Percentiles rank a stretch among this genome's conserved stretches.
phyloP scores from a whole-genome alignment of 208 protist species.

The Acanthamoeba lenticulata region DNA sequence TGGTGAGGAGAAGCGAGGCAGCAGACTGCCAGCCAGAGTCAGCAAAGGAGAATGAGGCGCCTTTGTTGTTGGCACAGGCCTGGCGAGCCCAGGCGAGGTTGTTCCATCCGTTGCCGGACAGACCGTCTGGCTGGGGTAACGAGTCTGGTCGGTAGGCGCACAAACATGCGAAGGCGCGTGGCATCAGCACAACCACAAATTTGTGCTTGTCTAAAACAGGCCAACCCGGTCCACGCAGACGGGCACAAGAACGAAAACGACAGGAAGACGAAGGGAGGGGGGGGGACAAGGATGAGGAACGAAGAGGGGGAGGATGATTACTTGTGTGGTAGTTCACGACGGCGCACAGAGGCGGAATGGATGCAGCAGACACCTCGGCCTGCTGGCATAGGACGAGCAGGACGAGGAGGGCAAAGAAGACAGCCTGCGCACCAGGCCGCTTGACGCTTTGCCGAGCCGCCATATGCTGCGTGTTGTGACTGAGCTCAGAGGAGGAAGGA shows the following conservation, averaged over 20 bases:
- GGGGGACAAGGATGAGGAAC: not conserved
- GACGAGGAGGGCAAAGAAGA: too few species aligned
- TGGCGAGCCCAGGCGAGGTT: not conserved
- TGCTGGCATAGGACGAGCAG: too few species aligned
- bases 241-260: not conserved
- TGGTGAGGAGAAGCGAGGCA: not conserved
- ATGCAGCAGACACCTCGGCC: too few species aligned
- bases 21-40: not conserved
- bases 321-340: not conserved
- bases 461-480: too few species aligned
- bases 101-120: not conserved
- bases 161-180: too few species aligned
- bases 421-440: too few species aligned
- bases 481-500: too few species aligned
- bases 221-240: not conserved
- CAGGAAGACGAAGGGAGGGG: not conserved
- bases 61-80: not conserved
- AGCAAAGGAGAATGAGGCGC: not conserved
- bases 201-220: not conserved
- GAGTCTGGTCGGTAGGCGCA: too few species aligned
- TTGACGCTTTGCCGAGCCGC: too few species aligned
- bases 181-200: not conserved
- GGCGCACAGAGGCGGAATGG: not conserved
- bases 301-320: not conserved
- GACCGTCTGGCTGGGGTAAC: not conserved